phyloP scores from a whole-genome alignment of 2,329 filamentous ascomycete genomes.

The Cladosporium oxysporum region DNA sequence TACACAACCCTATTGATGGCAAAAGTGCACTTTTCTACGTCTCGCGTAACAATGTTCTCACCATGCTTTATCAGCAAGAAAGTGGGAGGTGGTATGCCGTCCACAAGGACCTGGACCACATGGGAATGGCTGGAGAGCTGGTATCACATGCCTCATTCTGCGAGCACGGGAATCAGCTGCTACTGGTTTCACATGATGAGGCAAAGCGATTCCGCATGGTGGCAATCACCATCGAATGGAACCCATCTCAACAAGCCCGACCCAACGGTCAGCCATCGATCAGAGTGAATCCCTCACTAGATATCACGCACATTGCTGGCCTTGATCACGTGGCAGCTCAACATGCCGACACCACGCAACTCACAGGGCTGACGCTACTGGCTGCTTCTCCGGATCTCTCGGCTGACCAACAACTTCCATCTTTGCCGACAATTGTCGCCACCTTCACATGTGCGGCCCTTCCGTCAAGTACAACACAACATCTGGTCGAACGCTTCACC shows the following conservation, averaged over 20 bases:
- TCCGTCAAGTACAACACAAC: conserved; percentile 49
- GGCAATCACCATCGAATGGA: conserved; percentile 75
- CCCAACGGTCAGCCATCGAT: conserved; percentile 15
- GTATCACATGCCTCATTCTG: conserved; percentile 74
- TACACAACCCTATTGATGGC: conserved; percentile 69
- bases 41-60: conserved; percentile 71
- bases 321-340: conserved; percentile 31
- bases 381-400: conserved; percentile 57
- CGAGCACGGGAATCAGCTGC: conserved; percentile 58
- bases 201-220: conserved; percentile 74
- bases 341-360: conserved; percentile 29
- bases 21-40: conserved; percentile 77
- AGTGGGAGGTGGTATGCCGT: conserved; percentile 68
- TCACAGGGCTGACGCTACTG: conserved; percentile 32
- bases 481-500: conserved; percentile 64
- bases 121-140: conserved; percentile 61
- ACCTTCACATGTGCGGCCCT: conserved; percentile 62
- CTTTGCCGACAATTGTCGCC: conserved; percentile 61
- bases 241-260: conserved; percentile 45
- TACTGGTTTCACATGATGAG: conserved; percentile 68
- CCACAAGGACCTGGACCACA: conserved; percentile 57
- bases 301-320: conserved; percentile 33
- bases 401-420: conserved; percentile 45
- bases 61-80: conserved; percentile 75
- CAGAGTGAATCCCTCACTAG: conserved; percentile 26